Conservation (phyloP, 108 stramenopile genomes). For the Nannochloropsis oceanica region DNA sequence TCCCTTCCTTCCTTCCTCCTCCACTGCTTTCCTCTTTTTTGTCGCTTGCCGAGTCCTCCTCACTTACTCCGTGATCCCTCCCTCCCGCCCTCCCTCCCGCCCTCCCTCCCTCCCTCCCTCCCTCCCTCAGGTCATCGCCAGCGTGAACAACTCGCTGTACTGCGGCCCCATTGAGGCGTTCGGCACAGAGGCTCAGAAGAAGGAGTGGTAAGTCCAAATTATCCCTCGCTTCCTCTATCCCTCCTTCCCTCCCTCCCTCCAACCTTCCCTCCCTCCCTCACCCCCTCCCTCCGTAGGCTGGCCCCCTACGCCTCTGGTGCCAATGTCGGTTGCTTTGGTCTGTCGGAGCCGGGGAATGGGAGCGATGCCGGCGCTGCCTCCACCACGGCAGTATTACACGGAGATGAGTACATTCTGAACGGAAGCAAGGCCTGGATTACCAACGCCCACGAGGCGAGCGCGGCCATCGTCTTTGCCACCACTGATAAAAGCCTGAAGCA, state of each 20-base stretch:
- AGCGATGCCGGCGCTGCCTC: slow-evolving; percentile 81
- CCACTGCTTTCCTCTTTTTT: not conserved
- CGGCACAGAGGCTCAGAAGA: slow-evolving; percentile 69
- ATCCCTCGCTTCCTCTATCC: not conserved
- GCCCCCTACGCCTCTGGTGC: slow-evolving; percentile 18
- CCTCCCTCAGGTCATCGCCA: not conserved
- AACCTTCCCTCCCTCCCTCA: slow-evolving; percentile 32
- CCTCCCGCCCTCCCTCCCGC: not conserved
- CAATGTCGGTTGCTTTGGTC: slow-evolving; percentile 71
- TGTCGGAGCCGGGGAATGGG: slow-evolving; percentile 64
- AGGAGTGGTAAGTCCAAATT: slow-evolving; percentile 19
- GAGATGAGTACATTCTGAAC: slow-evolving; percentile 78
- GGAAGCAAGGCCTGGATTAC: slow-evolving; percentile 99
- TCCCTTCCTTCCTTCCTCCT: slow-evolving; percentile 37
- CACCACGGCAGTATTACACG: slow-evolving; percentile 57
- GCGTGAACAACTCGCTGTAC: slow-evolving; percentile 74
- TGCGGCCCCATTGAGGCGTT: slow-evolving; percentile 76
- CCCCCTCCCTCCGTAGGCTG: slow-evolving; percentile 43
- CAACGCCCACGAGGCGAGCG: slow-evolving; percentile 77
- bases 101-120: not conserved
- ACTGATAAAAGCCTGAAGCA: slow-evolving; percentile 91
- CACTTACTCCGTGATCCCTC: not conserved
- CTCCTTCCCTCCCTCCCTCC: not conserved
- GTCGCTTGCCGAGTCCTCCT: too few relatives aligned
- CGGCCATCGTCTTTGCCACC: slow-evolving; percentile 88